Conservation (phyloP, 1,284 basidiomycete species). For the Papiliotrema fonsecae region DNA sequence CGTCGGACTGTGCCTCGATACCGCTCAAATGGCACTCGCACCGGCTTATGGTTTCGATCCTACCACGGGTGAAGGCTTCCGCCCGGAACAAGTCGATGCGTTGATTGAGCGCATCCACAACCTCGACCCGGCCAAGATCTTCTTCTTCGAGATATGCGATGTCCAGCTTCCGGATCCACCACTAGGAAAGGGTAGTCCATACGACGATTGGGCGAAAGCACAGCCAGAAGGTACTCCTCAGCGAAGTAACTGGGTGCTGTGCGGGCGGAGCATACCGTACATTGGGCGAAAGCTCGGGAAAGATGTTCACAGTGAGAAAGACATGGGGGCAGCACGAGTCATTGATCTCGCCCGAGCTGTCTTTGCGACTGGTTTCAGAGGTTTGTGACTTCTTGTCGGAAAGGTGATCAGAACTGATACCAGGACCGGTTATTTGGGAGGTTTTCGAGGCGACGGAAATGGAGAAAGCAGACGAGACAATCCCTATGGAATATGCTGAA, state of each 20-base stretch:
- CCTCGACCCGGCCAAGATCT: not conserved
- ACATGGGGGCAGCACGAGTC: slow-evolving; percentile 9
- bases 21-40: slow-evolving; percentile 11
- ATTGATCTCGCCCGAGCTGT: slow-evolving; percentile 9
- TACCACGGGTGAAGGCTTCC: slow-evolving; percentile 2
- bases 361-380: slow-evolving; percentile 12
- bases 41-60: slow-evolving; percentile 17
- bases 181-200: not conserved
- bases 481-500: slow-evolving; percentile 3
- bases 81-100: not conserved
- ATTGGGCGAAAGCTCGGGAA: slow-evolving; percentile 9
- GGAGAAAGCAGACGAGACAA: not conserved
- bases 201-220: not conserved
- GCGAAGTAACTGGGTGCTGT: slow-evolving; percentile 6
- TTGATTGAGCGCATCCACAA: not conserved
- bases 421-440: slow-evolving; percentile 7
- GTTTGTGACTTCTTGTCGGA: slow-evolving; percentile 2
- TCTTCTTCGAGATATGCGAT: not conserved
- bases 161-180: not conserved
- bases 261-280: slow-evolving; percentile 9
- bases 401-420: not conserved
- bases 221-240: not conserved
- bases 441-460: slow-evolving; percentile 3
- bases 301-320: slow-evolving; percentile 1
- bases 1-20: slow-evolving; percentile 20